A percentile compares a stretch with the other conserved stretches of the same genome.
Conservation (phyloP, 148 eudicot genomes). For the Rhododendron simsii region DNA sequence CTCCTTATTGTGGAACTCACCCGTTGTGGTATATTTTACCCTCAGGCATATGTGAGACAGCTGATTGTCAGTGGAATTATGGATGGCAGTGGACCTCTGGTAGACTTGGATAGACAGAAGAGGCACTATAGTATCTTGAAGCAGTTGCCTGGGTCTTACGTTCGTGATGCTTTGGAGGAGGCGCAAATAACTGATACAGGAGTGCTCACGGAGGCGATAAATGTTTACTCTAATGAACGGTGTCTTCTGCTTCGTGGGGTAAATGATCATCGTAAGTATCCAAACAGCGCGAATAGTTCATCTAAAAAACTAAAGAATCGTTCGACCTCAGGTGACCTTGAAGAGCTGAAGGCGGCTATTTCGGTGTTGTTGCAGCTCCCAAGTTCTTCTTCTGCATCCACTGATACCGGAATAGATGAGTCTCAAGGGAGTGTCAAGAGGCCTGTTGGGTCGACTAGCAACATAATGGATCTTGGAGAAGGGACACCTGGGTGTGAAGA, state of each 20-base stretch:
- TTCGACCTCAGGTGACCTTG: slow-evolving; percentile 32
- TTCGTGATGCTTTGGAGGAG: slow-evolving; percentile 61
- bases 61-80: slow-evolving; percentile 80
- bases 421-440: slow-evolving; percentile 53
- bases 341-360: slow-evolving; percentile 61
- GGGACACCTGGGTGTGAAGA: slow-evolving; percentile 95
- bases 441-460: slow-evolving; percentile 34
- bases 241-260: slow-evolving; percentile 67
- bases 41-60: slow-evolving; percentile 81
- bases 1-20: slow-evolving; percentile 68
- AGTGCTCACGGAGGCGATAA: slow-evolving; percentile 48
- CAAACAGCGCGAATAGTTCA: slow-evolving; percentile 20
- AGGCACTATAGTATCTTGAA: slow-evolving; percentile 77
- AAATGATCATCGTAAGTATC: slow-evolving; percentile 28
- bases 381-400: slow-evolving; percentile 19
- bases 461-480: slow-evolving; percentile 39
- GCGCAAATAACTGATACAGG: slow-evolving; percentile 39
- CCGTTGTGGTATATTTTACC: slow-evolving; percentile 71
- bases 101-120: slow-evolving; percentile 42
- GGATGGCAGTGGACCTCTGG: slow-evolving; percentile 51
- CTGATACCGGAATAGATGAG: slow-evolving; percentile 44
- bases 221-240: slow-evolving; percentile 80
- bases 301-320: slow-evolving; percentile 32
- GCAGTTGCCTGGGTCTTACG: slow-evolving; percentile 67
- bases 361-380: slow-evolving; percentile 65